Evolutionary conservation across 345 rosid genomes (phyloP).

Genomic region (Sisymbrium irio): DNA sequence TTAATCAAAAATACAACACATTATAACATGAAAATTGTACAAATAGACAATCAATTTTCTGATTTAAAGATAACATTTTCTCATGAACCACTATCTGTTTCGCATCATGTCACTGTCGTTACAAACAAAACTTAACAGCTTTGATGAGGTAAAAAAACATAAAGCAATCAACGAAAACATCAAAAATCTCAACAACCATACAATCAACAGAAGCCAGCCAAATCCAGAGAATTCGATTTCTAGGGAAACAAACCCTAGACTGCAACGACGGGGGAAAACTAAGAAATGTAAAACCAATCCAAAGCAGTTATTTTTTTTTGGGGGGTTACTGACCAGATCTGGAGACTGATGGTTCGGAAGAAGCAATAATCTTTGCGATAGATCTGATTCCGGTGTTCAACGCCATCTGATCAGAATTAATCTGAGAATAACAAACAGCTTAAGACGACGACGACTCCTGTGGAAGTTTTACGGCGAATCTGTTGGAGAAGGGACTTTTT

Average conservation of each 20-base stretch:
- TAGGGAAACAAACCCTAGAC: not conserved
- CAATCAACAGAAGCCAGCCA: not conserved
- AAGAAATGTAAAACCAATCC: not conserved
- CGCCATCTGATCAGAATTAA: conserved; percentile 46
- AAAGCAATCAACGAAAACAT: too few species aligned
- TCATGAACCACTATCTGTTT: too few species aligned
- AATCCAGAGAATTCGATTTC: not conserved
- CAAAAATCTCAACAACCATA: not conserved
- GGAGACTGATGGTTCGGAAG: conserved; percentile 51
- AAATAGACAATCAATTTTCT: too few species aligned
- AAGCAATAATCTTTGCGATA: conserved; percentile 57
- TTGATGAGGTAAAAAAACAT: too few species aligned
- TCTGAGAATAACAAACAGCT: conserved; percentile 13
- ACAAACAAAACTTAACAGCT: too few species aligned
- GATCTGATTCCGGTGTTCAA: conserved; percentile 68
- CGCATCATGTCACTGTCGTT: too few species aligned
- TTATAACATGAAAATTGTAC: too few species aligned
- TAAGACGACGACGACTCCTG: not conserved
- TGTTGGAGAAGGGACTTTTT: not conserved
- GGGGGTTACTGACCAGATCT: conserved; percentile 50
- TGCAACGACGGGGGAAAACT: not conserved
- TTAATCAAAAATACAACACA: too few species aligned
- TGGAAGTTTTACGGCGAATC: conserved; percentile 15
- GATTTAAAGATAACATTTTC: too few species aligned
- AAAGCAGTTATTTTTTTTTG: not conserved